Percentiles rank a stretch among this genome's conserved stretches.
These are phyloP conservation scores for Phoma sp. DNA, from an alignment of 2,329 filamentous ascomycete genomes.

Conservation along the genomic window DNA sequence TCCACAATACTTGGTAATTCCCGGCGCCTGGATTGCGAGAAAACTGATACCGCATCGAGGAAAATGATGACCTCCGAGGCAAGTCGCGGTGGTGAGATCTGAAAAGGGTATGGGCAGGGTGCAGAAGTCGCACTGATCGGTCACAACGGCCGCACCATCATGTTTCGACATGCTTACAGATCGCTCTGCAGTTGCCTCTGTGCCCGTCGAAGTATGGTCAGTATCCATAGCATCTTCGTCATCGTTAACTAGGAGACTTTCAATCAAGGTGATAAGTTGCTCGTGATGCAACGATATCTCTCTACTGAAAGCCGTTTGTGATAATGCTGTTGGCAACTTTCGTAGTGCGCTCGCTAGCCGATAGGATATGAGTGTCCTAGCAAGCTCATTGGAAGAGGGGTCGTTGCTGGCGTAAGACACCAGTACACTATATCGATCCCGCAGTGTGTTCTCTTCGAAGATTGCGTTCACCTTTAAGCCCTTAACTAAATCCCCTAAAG, in stretches of 20 bases:
- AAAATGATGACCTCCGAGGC: slow-evolving; percentile 59
- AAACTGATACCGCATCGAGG: slow-evolving; percentile 62
- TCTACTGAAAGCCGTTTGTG: slow-evolving; percentile 26
- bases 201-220: neutral
- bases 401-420: slow-evolving; percentile 36
- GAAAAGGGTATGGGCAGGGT: slow-evolving; percentile 55
- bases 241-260: slow-evolving; percentile 15
- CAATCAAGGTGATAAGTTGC: slow-evolving; percentile 27
- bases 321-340: slow-evolving; percentile 25
- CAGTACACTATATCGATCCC: slow-evolving; percentile 41
- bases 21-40: slow-evolving; percentile 61
- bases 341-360: slow-evolving; percentile 33
- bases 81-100: slow-evolving; percentile 55
- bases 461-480: slow-evolving; percentile 31
- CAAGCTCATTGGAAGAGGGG: slow-evolving; percentile 21
- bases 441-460: slow-evolving; percentile 34
- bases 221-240: neutral
- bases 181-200: neutral
- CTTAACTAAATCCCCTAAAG: slow-evolving; percentile 18
- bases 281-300: slow-evolving; percentile 29
- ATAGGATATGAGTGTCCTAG: slow-evolving; percentile 39
- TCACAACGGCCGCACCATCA: neutral
- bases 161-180: neutral
- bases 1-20: slow-evolving; percentile 60
- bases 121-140: slow-evolving; percentile 62